Percentiles rank a stretch among this genome's conserved stretches.
These are phyloP conservation scores for Phaeosphaeria sp. DNA, from an alignment of 2,329 filamentous ascomycete genomes.

Conservation along the genomic window DNA sequence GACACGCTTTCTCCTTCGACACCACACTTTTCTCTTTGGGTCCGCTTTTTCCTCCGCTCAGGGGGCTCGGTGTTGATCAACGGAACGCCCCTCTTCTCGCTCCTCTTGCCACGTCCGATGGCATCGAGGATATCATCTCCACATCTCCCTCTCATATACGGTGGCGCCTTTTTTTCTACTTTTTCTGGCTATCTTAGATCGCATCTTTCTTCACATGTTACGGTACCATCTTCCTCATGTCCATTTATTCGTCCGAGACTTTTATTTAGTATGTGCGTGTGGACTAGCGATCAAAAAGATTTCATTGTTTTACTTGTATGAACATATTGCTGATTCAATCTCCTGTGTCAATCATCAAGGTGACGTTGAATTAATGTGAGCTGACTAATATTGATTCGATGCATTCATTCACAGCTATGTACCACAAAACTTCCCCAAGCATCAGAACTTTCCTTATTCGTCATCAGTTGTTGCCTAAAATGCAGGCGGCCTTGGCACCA, in stretches of 20 bases:
- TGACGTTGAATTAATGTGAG: no score
- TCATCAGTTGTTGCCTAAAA: no score
- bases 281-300: neutral
- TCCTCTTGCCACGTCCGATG: neutral
- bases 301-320: neutral
- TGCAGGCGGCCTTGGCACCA: no score
- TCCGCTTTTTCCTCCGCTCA: constrained; percentile 18
- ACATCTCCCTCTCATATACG: neutral
- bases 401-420: no score
- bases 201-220: neutral
- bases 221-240: neutral
- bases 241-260: neutral
- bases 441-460: no score
- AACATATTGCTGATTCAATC: neutral
- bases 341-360: no score
- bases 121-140: neutral
- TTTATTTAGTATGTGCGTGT: neutral
- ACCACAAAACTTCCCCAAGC: no score
- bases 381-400: no score
- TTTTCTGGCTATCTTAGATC: neutral
- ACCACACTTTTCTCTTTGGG: constrained; percentile 30
- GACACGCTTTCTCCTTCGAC: constrained; percentile 26
- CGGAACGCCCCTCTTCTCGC: constrained; percentile 29
- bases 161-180: neutral
- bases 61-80: constrained; percentile 39